phyloP scores from a whole-genome alignment of 208 protist species.

The Kentomonas sorsogonicus region DNA sequence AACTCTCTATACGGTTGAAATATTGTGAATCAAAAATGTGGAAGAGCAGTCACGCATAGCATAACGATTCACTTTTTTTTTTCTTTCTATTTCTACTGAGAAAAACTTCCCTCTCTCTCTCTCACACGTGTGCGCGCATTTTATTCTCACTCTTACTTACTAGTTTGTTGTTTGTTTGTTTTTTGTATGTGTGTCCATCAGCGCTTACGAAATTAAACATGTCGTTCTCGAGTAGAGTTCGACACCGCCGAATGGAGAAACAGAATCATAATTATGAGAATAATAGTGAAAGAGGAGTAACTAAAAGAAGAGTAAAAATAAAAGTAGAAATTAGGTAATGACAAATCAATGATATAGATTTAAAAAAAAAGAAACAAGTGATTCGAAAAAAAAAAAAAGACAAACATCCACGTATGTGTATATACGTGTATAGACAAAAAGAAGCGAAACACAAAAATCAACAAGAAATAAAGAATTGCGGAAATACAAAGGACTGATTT shows the following conservation, averaged over 20 bases:
- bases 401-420: slow-evolving; percentile 6
- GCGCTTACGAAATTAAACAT: not conserved
- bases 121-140: too few species aligned
- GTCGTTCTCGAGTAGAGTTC: not conserved
- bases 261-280: not conserved
- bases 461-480: not conserved
- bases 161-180: not conserved
- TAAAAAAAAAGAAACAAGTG: not conserved
- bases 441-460: not conserved
- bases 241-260: not conserved
- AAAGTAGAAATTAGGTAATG: slow-evolving; percentile 1
- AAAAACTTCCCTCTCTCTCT: too few species aligned
- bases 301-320: slow-evolving; percentile 14
- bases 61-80: too few species aligned
- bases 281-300: not conserved
- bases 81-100: too few species aligned
- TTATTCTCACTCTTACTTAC: too few species aligned
- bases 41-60: not conserved
- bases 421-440: slow-evolving; percentile 4
- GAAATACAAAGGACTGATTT: not conserved
- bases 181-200: not conserved
- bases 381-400: slow-evolving; percentile 8
- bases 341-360: not conserved
- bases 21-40: not conserved
- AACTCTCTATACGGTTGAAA: too few species aligned